These are phyloP conservation scores for Bruguiera sexangula DNA, from an alignment of 345 rosid species.

Conservation along the genomic window DNA sequence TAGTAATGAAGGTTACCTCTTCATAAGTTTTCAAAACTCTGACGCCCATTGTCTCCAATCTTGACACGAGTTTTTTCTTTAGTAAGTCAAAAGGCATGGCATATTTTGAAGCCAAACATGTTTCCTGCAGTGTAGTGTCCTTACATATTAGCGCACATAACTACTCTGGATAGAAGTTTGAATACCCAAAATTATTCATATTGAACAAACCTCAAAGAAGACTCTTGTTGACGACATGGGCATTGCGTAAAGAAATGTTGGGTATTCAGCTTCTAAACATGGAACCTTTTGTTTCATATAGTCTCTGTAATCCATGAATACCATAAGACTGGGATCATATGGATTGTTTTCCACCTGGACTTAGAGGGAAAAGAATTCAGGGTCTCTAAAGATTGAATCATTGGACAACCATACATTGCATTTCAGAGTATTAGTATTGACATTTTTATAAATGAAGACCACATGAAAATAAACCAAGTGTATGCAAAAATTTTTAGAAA, in stretches of 20 bases:
- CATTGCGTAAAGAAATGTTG: slow-evolving; percentile 90
- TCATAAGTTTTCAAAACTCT: slow-evolving; percentile 63
- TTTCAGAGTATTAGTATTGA: too few species aligned
- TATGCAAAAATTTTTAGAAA: too few species aligned
- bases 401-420: too few species aligned
- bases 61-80: slow-evolving; percentile 67
- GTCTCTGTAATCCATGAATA: slow-evolving; percentile 97
- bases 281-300: slow-evolving; percentile 48
- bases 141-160: slow-evolving; percentile 16
- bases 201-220: slow-evolving; percentile 73
- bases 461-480: too few species aligned
- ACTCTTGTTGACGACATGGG: slow-evolving; percentile 79
- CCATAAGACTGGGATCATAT: slow-evolving; percentile 91
- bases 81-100: slow-evolving; percentile 81
- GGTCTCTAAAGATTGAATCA: neutral
- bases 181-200: slow-evolving; percentile 1
- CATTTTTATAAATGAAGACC: too few species aligned
- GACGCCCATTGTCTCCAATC: slow-evolving; percentile 75
- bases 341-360: slow-evolving; percentile 90
- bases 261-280: slow-evolving; percentile 59
- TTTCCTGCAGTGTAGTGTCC: slow-evolving; percentile 57
- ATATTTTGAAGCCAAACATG: slow-evolving; percentile 93
- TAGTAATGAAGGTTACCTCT: slow-evolving; percentile 52
- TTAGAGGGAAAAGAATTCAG: slow-evolving; percentile 11
- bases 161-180: neutral